phyloP scores from a whole-genome alignment of 306 rosid genomes.

The Ziziphus jujuba region DNA sequence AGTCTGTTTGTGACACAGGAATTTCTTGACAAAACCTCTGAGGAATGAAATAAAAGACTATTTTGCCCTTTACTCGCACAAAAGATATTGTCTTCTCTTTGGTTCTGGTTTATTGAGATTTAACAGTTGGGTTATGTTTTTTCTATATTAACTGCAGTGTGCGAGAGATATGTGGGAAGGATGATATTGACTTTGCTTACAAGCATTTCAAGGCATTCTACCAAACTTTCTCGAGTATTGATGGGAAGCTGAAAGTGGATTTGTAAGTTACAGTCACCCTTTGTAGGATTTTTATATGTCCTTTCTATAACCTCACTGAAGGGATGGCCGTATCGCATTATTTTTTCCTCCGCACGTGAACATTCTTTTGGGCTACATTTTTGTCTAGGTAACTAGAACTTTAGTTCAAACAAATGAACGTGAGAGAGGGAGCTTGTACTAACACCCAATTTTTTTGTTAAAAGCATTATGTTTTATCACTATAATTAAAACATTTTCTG shows the following conservation, averaged over 20 bases:
- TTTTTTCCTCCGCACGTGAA: neutral
- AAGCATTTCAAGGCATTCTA: constrained; percentile 91
- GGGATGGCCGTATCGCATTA: too few species aligned
- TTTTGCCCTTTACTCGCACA: neutral
- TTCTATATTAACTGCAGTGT: constrained; percentile 51
- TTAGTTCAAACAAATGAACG: neutral
- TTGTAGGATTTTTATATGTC: neutral
- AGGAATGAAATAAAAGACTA: neutral
- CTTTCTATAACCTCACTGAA: neutral
- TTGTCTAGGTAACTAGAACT: neutral
- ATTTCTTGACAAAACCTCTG: neutral
- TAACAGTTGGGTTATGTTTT: neutral
- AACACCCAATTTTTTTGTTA: too few species aligned
- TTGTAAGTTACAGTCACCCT: constrained; percentile 29
- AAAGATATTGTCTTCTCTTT: neutral
- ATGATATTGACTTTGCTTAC: constrained; percentile 85
- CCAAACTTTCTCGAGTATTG: constrained; percentile 71
- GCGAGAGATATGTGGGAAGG: constrained; percentile 91
- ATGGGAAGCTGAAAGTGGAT: constrained; percentile 70
- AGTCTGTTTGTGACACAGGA: neutral
- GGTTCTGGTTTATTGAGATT: neutral
- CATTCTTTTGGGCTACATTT: neutral
- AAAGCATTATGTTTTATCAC: neutral
- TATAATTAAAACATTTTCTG: neutral
- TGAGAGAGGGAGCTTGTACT: neutral